Evolutionary conservation across 345 rosid species (phyloP).

Genomic region (Alliaria petiolata): DNA sequence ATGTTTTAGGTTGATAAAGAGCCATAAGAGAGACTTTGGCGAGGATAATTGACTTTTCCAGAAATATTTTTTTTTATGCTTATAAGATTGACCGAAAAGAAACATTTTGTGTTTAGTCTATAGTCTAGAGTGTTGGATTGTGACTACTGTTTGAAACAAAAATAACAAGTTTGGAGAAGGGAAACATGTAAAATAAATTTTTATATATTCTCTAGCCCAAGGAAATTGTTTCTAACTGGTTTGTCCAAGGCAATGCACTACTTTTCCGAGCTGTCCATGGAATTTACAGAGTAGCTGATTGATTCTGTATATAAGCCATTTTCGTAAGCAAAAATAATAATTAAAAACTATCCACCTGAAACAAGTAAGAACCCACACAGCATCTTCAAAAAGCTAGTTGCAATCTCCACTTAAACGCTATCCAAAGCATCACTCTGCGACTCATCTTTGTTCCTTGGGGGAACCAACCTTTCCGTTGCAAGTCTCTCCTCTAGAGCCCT

Average conservation of each 20-base stretch:
- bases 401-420: constrained; percentile 44
- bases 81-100: neutral
- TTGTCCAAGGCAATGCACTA: constrained; percentile 6
- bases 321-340: neutral
- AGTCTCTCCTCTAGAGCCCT: constrained; percentile 96
- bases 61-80: no score
- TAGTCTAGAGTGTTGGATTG: neutral
- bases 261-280: neutral
- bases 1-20: no score
- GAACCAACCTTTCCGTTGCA: constrained; percentile 68
- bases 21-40: no score
- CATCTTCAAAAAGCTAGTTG: constrained; percentile 20
- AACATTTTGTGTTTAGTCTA: neutral
- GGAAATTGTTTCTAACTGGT: neutral
- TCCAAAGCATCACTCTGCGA: constrained; percentile 52
- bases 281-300: constrained; percentile 18
- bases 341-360: constrained; percentile 23
- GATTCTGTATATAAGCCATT: neutral
- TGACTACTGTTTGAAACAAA: no score
- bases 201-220: neutral
- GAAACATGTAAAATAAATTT: neutral
- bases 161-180: neutral
- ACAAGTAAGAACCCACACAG: constrained; percentile 19
- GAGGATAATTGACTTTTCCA: no score
- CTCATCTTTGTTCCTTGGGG: constrained; percentile 50